Base-by-base conservation (phyloP, 2,329 filamentous ascomycete genomes). In the Daldinia sp. region DNA sequence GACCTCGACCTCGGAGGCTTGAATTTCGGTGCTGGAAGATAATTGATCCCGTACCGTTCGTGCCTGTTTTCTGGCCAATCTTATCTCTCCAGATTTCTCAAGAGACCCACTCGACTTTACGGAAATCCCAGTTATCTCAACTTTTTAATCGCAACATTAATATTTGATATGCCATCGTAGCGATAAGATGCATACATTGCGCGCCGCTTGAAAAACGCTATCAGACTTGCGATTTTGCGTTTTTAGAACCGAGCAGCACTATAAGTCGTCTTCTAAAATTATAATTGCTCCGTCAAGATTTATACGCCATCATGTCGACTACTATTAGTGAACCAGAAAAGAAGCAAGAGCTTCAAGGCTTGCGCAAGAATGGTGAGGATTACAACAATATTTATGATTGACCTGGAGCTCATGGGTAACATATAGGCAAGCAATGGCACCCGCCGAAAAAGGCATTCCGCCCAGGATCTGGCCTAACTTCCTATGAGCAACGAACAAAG, bases 341-440 rank as follows among this genome's bases (percentile, higher is more conserved):
- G 65, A 72, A 71, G 18, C 71, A 76, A 51, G 85, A 84, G 74
- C 76, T 77, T 63, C 82, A 82, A 80, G 93, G 90, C 71, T 91
- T 96, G 87, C 92, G 93, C 75, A 92, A 91, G 80, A 97, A 97
- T 84, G 93, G 93, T 95, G 84, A 71, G 82, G 75, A 66, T 20
- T 28, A 50, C 41, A 39, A 15, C 15, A 7, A 12, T 46, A 30
- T 18, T 50, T 39, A 37, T 23, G 35, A 28, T 63, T 51, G 18
- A 51, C 13, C 60, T 35, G 44, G 15, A 6, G 39, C 72, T 69
- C 18, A 71, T 28, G 23, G 9, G 53, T 39, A 28, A 33, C 54
- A 15, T 51, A 30, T 28, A 97, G 96, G 96, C 79, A 98, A 98
- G 84, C 93, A 97, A 84, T 99, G 96, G 96, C 94, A 97, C 79